Evolutionary conservation across 192 early-diverging fungal genomes (phyloP), one percentile per base, ranked within the genome.

Genomic region (Geranomyces michiganensis): DNA sequence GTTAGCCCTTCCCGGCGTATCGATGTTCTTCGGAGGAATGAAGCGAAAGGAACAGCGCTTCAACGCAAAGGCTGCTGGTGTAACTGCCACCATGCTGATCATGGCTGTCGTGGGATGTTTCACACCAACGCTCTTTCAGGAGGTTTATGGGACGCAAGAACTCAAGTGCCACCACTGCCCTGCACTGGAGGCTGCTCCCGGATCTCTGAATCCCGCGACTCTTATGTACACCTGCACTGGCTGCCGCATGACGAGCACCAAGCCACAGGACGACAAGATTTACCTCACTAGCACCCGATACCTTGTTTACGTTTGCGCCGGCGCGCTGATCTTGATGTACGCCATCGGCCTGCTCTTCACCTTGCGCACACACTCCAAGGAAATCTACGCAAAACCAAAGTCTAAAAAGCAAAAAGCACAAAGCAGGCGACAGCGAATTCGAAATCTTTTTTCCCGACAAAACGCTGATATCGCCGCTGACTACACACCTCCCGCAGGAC

Each of bases 51-150:
- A 96, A 73, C 95, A 96, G 81, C 85, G 84, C 41, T 99, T 99
- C 80, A 97, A 99, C 75, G 91, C 90, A 55, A 96, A 96, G 75
- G 90, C 91, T 64, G 95, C 97, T 53, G 93, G 92, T 65, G 95
- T 99, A n/a, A 95, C 97, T 6, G 88, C 90, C 36, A 97, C 97
- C 0, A 88, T 99, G 87, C 85, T 99, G 13, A 94, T 97, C 74
- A 92, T 96, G 90, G 90, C 92, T 0, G 87, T 97, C 33, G 91
- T 97, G 74, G 95, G 93, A 14, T 91, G 88, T 21, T 91, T 99
- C 79, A 93, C 93, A 0, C 97, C 97, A 0, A 96, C 97, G 12
- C 69, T 97, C 31, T 99, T 97, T 69, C 96, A 96, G 78, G 89
- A 94, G 62, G 91, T 92, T 26, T 94, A 92, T 81, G 97, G 94